Evolutionary conservation across 495 filamentous ascomycete species (phyloP).

Genomic region (Penicillium paradoxum): DNA sequence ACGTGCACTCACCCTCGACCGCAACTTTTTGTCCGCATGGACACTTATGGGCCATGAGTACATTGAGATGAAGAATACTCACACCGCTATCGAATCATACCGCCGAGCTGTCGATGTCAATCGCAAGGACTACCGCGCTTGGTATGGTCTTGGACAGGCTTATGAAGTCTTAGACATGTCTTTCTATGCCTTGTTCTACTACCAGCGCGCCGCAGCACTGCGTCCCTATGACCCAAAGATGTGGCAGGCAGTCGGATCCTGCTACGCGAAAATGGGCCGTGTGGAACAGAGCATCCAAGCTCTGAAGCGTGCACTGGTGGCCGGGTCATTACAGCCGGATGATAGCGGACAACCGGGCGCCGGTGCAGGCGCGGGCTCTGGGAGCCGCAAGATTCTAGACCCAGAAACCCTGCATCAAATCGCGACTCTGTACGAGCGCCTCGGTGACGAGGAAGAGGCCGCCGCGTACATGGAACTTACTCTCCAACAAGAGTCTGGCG

Average conservation of each 20-base stretch:
- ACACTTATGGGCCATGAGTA: constrained; percentile 99
- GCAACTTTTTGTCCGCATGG: constrained; percentile 90
- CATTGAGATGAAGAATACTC: constrained; percentile 98
- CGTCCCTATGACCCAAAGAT: constrained; percentile 93
- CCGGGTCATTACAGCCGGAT: constrained; percentile 74
- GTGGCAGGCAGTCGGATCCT: constrained; percentile 95
- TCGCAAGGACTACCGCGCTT: constrained; percentile 93
- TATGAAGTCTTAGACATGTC: constrained; percentile 99
- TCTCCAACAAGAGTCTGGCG: constrained; percentile 72
- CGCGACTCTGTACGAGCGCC: constrained; percentile 77
- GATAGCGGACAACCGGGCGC: constrained; percentile 22
- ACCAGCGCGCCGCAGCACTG: constrained; percentile 87
- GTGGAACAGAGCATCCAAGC: constrained; percentile 86
- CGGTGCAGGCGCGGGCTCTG: constrained; percentile 18
- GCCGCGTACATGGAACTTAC: constrained; percentile 92
- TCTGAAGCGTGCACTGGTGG: constrained; percentile 82
- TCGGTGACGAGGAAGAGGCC: constrained; percentile 70
- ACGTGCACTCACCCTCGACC: constrained; percentile 89
- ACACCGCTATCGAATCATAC: constrained; percentile 96
- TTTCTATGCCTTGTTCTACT: constrained; percentile 94
- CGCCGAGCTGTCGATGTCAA: constrained; percentile 95
- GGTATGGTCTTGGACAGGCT: constrained; percentile 96
- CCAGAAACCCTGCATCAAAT: constrained; percentile 89
- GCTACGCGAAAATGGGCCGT: constrained; percentile 81
- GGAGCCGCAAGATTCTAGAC: constrained; percentile 61